Conservation (phyloP, 2,329 filamentous ascomycete genomes). For the Endocalyx cinctus region DNA sequence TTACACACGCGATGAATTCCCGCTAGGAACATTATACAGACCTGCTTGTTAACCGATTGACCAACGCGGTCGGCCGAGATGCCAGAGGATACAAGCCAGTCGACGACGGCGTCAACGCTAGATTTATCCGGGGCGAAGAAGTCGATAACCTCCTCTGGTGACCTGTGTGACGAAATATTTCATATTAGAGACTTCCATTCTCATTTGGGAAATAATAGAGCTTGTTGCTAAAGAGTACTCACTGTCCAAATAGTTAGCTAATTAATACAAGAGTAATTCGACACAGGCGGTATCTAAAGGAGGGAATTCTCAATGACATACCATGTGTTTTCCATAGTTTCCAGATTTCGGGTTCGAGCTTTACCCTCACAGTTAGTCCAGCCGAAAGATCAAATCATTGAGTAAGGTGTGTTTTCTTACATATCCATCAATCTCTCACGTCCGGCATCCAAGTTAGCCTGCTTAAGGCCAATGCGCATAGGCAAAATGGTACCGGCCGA, state of each 20-base stretch:
- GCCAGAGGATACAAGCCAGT: conserved; percentile 28
- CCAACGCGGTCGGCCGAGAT: conserved; percentile 19
- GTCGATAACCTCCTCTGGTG: conserved; percentile 29
- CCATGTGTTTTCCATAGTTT: conserved; percentile 35
- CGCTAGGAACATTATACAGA: too few relatives aligned
- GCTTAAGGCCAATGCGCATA: conserved; percentile 28
- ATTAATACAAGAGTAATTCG: too few relatives aligned
- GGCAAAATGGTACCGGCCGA: conserved; percentile 20
- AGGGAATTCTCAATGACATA: too few relatives aligned
- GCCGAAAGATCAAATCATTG: conserved; percentile 7
- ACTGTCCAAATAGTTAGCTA: too few relatives aligned
- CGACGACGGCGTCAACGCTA: conserved; percentile 25
- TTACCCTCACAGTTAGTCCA: too few relatives aligned
- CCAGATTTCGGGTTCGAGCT: conserved; percentile 21
- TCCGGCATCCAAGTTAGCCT: conserved; percentile 25
- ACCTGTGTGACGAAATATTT: too few relatives aligned
- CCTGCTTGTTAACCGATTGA: conserved; percentile 21
- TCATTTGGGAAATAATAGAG: too few relatives aligned
- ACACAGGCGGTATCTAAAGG: too few relatives aligned
- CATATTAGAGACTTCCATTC: too few relatives aligned
- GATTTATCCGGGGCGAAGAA: conserved; percentile 31
- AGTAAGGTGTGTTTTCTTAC: conserved; percentile 8
- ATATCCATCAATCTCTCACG: conserved; percentile 28
- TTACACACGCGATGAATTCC: too few relatives aligned
- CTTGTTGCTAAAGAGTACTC: too few relatives aligned